These are phyloP conservation scores for Tephrocybe rancida DNA, from an alignment of 768 basidiomycete genomes.

Conservation along the genomic window DNA sequence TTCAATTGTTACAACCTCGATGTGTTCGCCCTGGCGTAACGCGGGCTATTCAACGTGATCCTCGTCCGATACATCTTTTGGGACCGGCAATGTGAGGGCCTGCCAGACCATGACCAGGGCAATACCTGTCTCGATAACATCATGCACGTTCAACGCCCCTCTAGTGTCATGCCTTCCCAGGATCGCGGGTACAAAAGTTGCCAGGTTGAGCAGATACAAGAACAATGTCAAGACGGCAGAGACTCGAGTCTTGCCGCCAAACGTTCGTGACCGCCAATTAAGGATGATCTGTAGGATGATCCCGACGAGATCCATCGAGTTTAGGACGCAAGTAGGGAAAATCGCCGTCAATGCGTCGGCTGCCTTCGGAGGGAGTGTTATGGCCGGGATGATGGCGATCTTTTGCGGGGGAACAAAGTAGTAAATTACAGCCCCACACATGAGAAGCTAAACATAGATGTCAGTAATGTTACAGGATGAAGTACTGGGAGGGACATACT, in stretches of 20 bases:
- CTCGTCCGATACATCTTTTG: conserved; percentile 5
- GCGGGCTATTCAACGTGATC: conserved; percentile 12
- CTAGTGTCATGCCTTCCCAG: conserved; percentile 5
- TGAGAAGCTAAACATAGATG: conserved; percentile 7
- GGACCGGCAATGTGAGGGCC: conserved; percentile 6
- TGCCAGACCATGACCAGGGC: conserved; percentile 2
- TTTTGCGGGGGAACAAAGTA: conserved; percentile 8
- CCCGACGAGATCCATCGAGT: conserved; percentile 14
- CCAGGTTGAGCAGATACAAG: background rate
- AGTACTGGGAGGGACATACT: background rate
- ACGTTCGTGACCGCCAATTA: conserved; percentile 22
- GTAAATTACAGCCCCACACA: background rate
- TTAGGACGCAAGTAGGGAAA: background rate
- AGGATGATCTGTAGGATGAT: conserved; percentile 22
- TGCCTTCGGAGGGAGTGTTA: background rate
- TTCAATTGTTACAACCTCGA: too few species aligned
- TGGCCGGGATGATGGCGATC: conserved; percentile 4
- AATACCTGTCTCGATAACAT: background rate
- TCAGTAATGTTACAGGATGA: background rate
- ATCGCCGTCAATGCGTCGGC: background rate
- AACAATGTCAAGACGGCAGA: conserved; percentile 2
- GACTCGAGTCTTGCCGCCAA: conserved; percentile 22
- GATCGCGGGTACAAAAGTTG: conserved; percentile 2
- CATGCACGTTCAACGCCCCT: background rate
- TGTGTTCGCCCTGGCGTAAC: too few species aligned